Conservation (phyloP, 805 yeast genomes). For the Suhomyces pyralidae region DNA sequence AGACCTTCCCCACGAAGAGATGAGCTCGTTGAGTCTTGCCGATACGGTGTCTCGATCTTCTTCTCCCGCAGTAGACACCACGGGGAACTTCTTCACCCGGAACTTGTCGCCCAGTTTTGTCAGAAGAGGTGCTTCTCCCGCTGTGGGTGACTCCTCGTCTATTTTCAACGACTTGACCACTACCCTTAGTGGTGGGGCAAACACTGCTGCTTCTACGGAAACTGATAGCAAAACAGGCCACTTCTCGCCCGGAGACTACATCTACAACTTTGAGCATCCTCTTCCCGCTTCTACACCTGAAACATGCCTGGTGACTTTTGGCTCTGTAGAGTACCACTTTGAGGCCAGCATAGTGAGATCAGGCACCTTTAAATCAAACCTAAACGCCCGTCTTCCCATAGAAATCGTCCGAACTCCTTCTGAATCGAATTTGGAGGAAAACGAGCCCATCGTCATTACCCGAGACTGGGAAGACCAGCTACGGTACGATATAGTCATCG, state of each 20-base stretch:
- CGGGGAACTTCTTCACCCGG: conserved; percentile 24
- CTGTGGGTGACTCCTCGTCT: conserved; percentile 18
- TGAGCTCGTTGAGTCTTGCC: conserved; percentile 35
- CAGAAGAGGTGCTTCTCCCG: conserved; percentile 30
- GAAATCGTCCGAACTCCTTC: conserved; percentile 72
- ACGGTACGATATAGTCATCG: conserved; percentile 85
- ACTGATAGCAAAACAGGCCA: conserved; percentile 25
- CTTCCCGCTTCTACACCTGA: conserved; percentile 83
- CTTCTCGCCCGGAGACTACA: conserved; percentile 86
- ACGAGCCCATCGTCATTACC: conserved; percentile 87
- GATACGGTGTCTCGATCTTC: conserved; percentile 18
- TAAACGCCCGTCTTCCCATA: conserved; percentile 62
- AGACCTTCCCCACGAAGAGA: conserved; percentile 31
- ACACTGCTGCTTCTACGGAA: conserved; percentile 3
- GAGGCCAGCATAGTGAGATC: conserved; percentile 69
- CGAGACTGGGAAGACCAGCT: conserved; percentile 94
- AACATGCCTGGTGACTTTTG: conserved; percentile 72
- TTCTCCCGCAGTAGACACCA: conserved; percentile 9
- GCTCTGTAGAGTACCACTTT: conserved; percentile 67
- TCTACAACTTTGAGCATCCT: conserved; percentile 88
- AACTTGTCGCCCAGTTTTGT: conserved; percentile 25
- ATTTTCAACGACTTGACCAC: conserved; percentile 23
- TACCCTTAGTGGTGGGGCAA: conserved; percentile 15
- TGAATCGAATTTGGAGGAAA: conserved; percentile 77
- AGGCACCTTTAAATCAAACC: conserved; percentile 82